A percentile compares a stretch with the other conserved stretches of the same genome.
phyloP scores from a whole-genome alignment of 352 stramenopile genomes.

The Globisporangium emineosum region DNA sequence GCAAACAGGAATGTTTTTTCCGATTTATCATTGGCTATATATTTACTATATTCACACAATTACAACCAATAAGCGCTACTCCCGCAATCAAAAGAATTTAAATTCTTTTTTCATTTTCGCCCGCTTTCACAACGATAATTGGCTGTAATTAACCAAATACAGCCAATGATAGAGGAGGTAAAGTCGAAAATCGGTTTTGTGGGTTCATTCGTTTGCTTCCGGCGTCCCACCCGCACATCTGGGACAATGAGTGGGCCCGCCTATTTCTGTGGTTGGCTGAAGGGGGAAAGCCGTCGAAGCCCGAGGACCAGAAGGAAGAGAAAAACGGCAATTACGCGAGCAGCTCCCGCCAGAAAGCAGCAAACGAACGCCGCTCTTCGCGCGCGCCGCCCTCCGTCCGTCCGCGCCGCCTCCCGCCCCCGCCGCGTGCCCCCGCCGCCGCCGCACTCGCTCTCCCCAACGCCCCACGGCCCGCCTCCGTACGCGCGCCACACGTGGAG shows the following conservation, averaged over 20 bases:
- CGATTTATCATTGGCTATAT: background rate
- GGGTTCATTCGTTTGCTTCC: background rate
- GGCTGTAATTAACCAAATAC: background rate
- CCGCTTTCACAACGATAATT: background rate
- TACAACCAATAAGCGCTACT: conserved; percentile 1
- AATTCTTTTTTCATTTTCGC: background rate
- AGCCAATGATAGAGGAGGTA: background rate
- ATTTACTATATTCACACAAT: background rate
- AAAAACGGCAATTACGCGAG: conserved; percentile 10
- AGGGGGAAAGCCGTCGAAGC: background rate
- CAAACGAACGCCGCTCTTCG: conserved; percentile 1
- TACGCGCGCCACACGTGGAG: conserved; percentile 1
- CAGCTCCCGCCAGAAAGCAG: background rate
- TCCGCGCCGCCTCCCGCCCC: background rate
- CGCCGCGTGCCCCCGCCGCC: background rate
- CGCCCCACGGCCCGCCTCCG: background rate
- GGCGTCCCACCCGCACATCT: background rate
- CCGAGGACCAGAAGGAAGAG: conserved; percentile 9
- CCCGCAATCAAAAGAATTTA: background rate
- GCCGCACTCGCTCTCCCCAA: background rate
- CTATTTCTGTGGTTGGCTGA: conserved; percentile 19
- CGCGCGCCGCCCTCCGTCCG: background rate
- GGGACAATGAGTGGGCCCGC: conserved; percentile 1
- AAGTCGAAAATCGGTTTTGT: background rate
- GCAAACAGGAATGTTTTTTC: background rate